Conservation (phyloP, 306 rosid species). For the Fagus crenata region DNA sequence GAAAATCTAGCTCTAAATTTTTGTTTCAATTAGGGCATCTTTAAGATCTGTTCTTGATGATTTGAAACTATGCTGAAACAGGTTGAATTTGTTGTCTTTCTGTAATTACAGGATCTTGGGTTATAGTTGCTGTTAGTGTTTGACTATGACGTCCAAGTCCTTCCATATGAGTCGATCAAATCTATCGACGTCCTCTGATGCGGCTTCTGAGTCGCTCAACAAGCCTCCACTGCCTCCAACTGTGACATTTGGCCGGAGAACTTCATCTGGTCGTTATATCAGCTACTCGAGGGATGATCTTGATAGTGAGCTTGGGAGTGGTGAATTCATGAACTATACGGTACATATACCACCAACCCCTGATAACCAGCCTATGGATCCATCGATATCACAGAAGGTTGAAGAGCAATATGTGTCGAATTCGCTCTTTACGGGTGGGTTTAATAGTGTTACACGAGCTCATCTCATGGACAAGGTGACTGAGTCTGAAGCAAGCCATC, state of each 20-base stretch:
- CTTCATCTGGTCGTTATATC: conserved; percentile 78
- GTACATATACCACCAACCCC: conserved; percentile 94
- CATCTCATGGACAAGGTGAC: conserved; percentile 95
- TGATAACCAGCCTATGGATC: conserved; percentile 96
- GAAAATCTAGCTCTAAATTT: conserved; percentile 23
- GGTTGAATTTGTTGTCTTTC: conserved; percentile 27
- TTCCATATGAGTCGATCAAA: conserved; percentile 60
- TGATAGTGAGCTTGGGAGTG: conserved; percentile 80
- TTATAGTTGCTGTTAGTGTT: conserved; percentile 22
- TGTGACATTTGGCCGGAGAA: conserved; percentile 78
- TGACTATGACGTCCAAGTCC: conserved; percentile 63
- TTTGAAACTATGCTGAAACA: conserved; percentile 20
- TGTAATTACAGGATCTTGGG: conserved; percentile 38
- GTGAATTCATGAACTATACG: conserved; percentile 74
- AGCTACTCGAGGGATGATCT: conserved; percentile 95
- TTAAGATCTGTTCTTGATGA: conserved; percentile 7
- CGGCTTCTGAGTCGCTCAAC: conserved; percentile 47
- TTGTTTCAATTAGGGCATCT: conserved; percentile 11
- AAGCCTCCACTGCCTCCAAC: conserved; percentile 81
- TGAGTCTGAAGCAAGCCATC: conserved; percentile 85
- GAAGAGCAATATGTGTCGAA: conserved; percentile 93
- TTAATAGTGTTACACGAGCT: conserved; percentile 79
- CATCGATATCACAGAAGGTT: conserved; percentile 75
- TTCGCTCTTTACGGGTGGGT: conserved; percentile 90
- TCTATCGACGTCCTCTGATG: conserved; percentile 62